Base-by-base conservation (phyloP, 768 basidiomycete species). In the Lactifluus piperatus region DNA sequence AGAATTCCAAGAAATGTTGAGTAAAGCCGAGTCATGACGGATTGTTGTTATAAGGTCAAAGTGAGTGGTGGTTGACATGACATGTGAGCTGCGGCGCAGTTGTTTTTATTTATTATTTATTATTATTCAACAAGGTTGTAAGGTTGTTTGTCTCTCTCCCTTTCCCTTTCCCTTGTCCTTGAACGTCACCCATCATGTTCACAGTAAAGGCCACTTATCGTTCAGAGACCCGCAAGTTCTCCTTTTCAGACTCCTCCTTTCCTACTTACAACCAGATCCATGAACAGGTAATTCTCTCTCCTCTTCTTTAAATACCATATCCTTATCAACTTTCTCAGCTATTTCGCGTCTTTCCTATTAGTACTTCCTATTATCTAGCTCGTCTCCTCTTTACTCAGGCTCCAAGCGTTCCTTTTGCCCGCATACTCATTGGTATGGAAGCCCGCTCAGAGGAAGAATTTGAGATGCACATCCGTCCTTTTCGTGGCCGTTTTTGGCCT, bases 131-230 rank as follows among this genome's bases (percentile, higher is more conserved):
- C 11, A 30, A 22, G 4, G n/a, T n/a, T n/a, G n/a, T n/a, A n/a
- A n/a, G n/a, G n/a, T n/a, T n/a, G n/a, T n/a, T 30, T 4, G 16
- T 2, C 44, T 22, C 6, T n/a, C 51, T 54, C 32, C 41, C 44
- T 37, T 34, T 3, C 34, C 29, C 39, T 4, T 29, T 5, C 10
- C 27, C 9, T 27, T 46, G 64, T 68, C 63, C 63, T 64, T n/a
- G n/a, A n/a, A n/a, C n/a, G 65, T n/a, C n/a, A 30, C 69, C 55
- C 64, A 71, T 75, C 72, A 84, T 85, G 81, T 88, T 89, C 75
- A 81, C 81, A 57, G 79, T 90, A 68, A 91, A 91, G 72, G 86
- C 83, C n/a, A 86, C 85, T 22, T 89, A 88, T 69, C 74, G 78
- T 30, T 71, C 71, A 56, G 85, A 90, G 69, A 87, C 81, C 57